Percentiles rank a stretch among this genome's conserved stretches.
Evolutionary conservation across 2,329 filamentous ascomycete species (phyloP).

Genomic region (Diaporthe capsici): DNA sequence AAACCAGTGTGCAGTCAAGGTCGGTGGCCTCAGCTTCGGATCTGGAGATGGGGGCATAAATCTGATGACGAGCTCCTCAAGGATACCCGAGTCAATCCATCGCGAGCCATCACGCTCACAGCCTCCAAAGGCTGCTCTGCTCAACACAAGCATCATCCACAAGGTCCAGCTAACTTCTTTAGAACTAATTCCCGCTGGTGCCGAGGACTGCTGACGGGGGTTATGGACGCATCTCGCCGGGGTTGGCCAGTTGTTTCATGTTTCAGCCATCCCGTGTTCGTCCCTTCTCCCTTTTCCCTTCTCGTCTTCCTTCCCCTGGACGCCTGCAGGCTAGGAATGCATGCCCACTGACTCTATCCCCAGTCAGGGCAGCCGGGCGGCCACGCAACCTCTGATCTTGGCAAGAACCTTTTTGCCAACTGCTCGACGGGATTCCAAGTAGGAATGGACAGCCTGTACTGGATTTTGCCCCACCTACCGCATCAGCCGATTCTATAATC

Average conservation of each 20-base stretch:
- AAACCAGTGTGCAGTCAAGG: neutral
- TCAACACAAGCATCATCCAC: slow-evolving; percentile 11
- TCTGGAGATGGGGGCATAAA: slow-evolving; percentile 16
- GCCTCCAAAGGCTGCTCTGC: neutral
- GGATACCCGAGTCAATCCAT: slow-evolving; percentile 17
- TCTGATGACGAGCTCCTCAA: slow-evolving; percentile 18
- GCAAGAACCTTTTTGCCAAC: slow-evolving; percentile 2
- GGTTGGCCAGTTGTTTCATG: slow-evolving; percentile 39
- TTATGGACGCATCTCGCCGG: slow-evolving; percentile 3
- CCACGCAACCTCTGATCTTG: slow-evolving; percentile 27
- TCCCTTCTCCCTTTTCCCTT: slow-evolving; percentile 13
- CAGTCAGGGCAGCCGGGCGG: neutral
- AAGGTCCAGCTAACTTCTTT: slow-evolving; percentile 4
- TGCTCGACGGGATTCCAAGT: neutral
- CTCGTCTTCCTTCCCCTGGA: neutral
- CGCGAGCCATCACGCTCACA: neutral
- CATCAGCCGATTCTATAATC: slow-evolving; percentile 9
- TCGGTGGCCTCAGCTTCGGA: neutral
- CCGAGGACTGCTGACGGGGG: neutral
- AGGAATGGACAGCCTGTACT: neutral
- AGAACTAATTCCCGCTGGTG: neutral
- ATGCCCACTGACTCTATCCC: slow-evolving; percentile 15
- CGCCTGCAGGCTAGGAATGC: slow-evolving; percentile 13
- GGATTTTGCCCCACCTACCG: neutral
- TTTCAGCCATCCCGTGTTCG: slow-evolving; percentile 39